Evolutionary conservation across 345 rosid species (phyloP).

Genomic region (Brassica incana): DNA sequence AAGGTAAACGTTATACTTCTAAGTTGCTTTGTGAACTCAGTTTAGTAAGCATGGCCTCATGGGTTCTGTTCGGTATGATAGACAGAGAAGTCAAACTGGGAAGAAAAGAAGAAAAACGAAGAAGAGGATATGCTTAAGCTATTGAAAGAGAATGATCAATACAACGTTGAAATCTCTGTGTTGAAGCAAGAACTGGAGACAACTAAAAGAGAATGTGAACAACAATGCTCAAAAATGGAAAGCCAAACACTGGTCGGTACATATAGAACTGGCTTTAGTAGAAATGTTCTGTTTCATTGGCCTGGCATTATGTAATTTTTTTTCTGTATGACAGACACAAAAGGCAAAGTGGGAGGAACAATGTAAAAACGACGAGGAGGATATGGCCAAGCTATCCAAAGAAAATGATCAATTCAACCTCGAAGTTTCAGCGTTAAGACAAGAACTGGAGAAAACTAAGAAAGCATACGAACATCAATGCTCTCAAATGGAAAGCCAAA

Average conservation of each 20-base stretch:
- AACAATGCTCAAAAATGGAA: slow-evolving; percentile 53
- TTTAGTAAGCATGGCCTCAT: not conserved
- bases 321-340: slow-evolving; percentile 42
- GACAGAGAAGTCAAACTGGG: slow-evolving; percentile 48
- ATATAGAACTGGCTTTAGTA: not conserved
- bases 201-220: slow-evolving; percentile 48
- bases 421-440: slow-evolving; percentile 43
- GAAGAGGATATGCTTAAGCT: slow-evolving; percentile 48
- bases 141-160: slow-evolving; percentile 43
- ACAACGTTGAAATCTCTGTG: slow-evolving; percentile 37
- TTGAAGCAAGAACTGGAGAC: slow-evolving; percentile 54
- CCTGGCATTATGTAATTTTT: slow-evolving; percentile 1
- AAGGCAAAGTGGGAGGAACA: slow-evolving; percentile 51
- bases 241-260: slow-evolving; percentile 49
- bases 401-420: slow-evolving; percentile 44
- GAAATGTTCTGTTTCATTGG: not conserved
- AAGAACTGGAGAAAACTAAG: slow-evolving; percentile 52
- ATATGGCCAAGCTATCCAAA: slow-evolving; percentile 40
- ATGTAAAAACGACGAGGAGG: slow-evolving; percentile 48
- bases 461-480: slow-evolving; percentile 48
- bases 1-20: slow-evolving; percentile 45
- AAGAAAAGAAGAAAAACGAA: slow-evolving; percentile 47
- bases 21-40: slow-evolving; percentile 5
- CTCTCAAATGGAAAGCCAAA: slow-evolving; percentile 59
- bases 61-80: slow-evolving; percentile 28